Percentiles rank a stretch among this genome's conserved stretches.
These are phyloP conservation scores for Passalora sequoiae DNA, from an alignment of 2,329 filamentous ascomycete genomes.

Conservation along the genomic window DNA sequence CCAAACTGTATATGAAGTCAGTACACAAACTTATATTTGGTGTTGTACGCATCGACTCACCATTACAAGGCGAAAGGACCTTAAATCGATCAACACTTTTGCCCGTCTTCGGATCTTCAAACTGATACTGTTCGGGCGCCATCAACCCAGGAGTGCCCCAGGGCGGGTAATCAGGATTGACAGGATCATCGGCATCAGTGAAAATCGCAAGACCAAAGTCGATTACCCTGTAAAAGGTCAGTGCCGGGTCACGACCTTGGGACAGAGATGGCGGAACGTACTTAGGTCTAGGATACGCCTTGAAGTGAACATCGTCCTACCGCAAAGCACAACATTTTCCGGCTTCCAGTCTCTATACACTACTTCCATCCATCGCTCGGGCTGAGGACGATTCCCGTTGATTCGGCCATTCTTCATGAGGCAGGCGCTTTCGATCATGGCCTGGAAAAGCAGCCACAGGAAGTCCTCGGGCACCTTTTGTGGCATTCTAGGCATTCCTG, in stretches of 20 bases:
- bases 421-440: slow-evolving; percentile 12
- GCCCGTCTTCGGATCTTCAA: neutral
- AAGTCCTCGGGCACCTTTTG: slow-evolving; percentile 13
- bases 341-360: slow-evolving; percentile 88
- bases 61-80: neutral
- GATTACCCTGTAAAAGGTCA: neutral
- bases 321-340: slow-evolving; percentile 80
- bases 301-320: neutral
- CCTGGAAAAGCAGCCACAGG: slow-evolving; percentile 15
- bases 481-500: too few relatives aligned
- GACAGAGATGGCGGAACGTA: neutral
- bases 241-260: neutral
- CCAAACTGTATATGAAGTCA: neutral
- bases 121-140: neutral
- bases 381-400: too few relatives aligned
- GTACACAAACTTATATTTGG: neutral
- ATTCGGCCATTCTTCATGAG: slow-evolving; percentile 17
- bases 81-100: neutral
- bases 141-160: neutral
- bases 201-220: slow-evolving; percentile 4
- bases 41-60: neutral
- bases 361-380: neutral
- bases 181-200: neutral
- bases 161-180: neutral
- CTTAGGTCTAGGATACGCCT: slow-evolving; percentile 8